Conservation (phyloP, 306 rosid species). For the Cucumis hystrix region DNA sequence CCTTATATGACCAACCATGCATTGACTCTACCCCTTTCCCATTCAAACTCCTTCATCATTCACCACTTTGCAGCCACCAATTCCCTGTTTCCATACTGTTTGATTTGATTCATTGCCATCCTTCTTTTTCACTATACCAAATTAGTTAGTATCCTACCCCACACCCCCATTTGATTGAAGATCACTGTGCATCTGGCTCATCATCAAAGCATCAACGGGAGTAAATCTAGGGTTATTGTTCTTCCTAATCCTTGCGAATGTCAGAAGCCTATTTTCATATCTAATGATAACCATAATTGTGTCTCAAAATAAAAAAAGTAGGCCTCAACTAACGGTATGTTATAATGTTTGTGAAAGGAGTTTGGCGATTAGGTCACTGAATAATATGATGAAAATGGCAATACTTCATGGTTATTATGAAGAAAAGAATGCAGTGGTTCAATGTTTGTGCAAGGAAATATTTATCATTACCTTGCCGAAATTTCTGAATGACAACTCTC, state of each 20-base stretch:
- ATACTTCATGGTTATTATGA: not conserved
- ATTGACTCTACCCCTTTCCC: constrained; percentile 8
- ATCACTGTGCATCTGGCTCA: not conserved
- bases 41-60: constrained; percentile 12
- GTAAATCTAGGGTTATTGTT: not conserved
- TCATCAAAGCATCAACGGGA: not conserved
- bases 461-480: not conserved
- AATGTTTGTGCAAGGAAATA: not conserved
- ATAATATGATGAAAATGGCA: too few species aligned
- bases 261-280: not conserved
- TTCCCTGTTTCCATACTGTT: constrained; percentile 5
- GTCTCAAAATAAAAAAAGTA: too few species aligned
- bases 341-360: too few species aligned
- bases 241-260: not conserved
- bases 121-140: not conserved
- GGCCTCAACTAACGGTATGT: too few species aligned
- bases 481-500: not conserved
- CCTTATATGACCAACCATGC: constrained; percentile 12
- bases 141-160: not conserved
- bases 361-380: too few species aligned
- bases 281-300: not conserved
- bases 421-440: not conserved
- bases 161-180: not conserved
- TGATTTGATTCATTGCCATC: not conserved
- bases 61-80: constrained; percentile 10